Evolutionary conservation across 2,329 filamentous ascomycete species (phyloP), one percentile per base, ranked within the genome.

Genomic region (Aureobasidium sp.): DNA sequence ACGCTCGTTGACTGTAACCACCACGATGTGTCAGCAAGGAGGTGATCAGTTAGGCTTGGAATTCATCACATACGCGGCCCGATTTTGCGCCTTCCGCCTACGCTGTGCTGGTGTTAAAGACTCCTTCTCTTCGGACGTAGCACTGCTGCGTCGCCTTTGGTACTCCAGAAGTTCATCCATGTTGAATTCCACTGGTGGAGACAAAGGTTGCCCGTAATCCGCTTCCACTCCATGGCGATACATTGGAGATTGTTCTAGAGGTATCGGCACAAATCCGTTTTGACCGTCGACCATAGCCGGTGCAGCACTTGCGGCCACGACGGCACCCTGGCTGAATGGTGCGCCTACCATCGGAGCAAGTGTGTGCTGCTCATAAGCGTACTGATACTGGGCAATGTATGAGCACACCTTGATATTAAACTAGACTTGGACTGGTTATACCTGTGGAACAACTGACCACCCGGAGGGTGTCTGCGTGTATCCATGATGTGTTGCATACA

Each of bases 1-100:
- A 97, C 27, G 93, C 91, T 62, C 91, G 85, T 77, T 97, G 93
- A 42, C 91, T 96, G 59, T 35, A n/a, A 12, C 21, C 19, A 34
- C 35, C 41, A 53, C 44, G 41, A 35, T 22, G 53, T 48, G 48
- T 51, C 17, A 53, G 55, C 34, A 22, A 50, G 14, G 29, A 21
- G 16, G 6, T 19, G 6, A 2, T n/a, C n/a, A 3, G n/a, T 19
- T 2, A 22, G 10, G 11, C 6, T 16, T 3, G 41, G 27, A 4
- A 8, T 17, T 12, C 32, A 6, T 22, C 42, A 72, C 81, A 68
- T 80, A 86, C 84, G 84, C 84, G 68, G 84, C 84, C 63, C 84
- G 71, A 59, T 87, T 88, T 64, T 88, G 84, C 42, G 81, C 83
- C 67, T 88, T 87, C 59, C 84, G 74, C 59, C 72, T 62, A 61